Evolutionary conservation across 495 filamentous ascomycete species (phyloP).

Genomic region (Aspergillus nidulans): DNA sequence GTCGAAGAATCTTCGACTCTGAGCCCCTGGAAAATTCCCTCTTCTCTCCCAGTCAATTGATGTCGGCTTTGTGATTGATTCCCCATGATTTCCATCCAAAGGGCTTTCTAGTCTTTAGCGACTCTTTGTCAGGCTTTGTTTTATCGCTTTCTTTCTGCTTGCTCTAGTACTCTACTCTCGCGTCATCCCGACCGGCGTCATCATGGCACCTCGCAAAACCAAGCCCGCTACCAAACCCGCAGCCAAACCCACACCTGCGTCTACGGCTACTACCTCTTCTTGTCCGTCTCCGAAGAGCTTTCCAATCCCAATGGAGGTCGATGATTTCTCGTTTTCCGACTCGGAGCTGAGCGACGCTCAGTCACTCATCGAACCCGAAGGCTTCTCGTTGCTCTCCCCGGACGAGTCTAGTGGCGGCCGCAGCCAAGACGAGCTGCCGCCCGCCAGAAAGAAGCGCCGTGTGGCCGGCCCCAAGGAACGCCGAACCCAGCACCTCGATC

Average conservation of each 20-base stretch:
- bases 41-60: conserved; percentile 16
- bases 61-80: conserved; percentile 7
- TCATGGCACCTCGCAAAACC: conserved; percentile 13
- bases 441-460: conserved; percentile 69
- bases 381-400: conserved; percentile 50
- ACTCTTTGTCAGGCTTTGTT: conserved; percentile 7
- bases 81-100: conserved; percentile 13
- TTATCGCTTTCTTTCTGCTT: conserved; percentile 6
- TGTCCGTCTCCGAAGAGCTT: conserved; percentile 10
- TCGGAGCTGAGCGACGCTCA: conserved; percentile 56
- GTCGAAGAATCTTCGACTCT: conserved; percentile 2
- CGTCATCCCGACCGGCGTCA: conserved; percentile 13
- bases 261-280: conserved; percentile 8
- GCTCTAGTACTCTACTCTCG: not conserved
- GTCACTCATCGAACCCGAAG: conserved; percentile 56
- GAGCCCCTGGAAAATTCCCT: not conserved
- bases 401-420: conserved; percentile 40
- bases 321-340: conserved; percentile 45
- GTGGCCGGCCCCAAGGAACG: conserved; percentile 65
- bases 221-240: conserved; percentile 5
- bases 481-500: conserved; percentile 70
- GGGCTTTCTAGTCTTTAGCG: conserved; percentile 10
- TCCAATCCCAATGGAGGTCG: conserved; percentile 27
- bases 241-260: conserved; percentile 1
- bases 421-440: conserved; percentile 55